Percentiles rank a stretch among this genome's conserved stretches.
Evolutionary conservation across 169 alveolate genomes (phyloP).

Genomic region (Eimeria sp.): DNA sequence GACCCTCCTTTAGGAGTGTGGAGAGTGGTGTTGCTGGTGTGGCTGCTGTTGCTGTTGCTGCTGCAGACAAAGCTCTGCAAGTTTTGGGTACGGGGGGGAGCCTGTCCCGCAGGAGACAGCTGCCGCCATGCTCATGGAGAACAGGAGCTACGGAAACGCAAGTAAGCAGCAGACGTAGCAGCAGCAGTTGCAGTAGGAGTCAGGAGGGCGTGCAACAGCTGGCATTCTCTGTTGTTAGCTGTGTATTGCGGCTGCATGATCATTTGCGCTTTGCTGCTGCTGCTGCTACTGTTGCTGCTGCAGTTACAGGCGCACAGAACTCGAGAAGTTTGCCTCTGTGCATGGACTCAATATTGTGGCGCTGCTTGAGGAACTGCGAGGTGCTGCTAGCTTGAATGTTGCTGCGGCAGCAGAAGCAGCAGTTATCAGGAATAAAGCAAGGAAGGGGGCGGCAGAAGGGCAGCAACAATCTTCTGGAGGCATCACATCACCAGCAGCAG

Average conservation of each 20-base stretch:
- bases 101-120: conserved; percentile 77
- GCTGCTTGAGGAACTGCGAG: conserved; percentile 72
- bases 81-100: conserved; percentile 79
- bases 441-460: neutral
- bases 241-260: neutral
- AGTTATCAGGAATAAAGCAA: neutral
- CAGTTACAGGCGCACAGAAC: conserved; percentile 77
- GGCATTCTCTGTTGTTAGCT: neutral
- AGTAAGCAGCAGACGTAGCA: conserved; percentile 55
- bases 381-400: conserved; percentile 36
- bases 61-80: conserved; percentile 83
- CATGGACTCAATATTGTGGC: conserved; percentile 64
- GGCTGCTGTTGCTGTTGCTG: conserved; percentile 40
- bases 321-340: conserved; percentile 76
- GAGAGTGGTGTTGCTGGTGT: conserved; percentile 13
- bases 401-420: conserved; percentile 72
- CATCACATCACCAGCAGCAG: neutral
- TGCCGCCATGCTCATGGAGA: conserved; percentile 85
- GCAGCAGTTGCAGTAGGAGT: neutral
- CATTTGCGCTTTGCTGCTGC: conserved; percentile 19
- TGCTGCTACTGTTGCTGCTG: conserved; percentile 33
- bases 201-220: neutral
- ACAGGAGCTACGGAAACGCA: conserved; percentile 77
- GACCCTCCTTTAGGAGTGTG: neutral
- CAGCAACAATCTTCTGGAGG: conserved; percentile 10